Evolutionary conservation across 2,329 filamentous ascomycete genomes (phyloP), one percentile per base, ranked within the genome.

Genomic region (Pseudohalonectria lignicola): DNA sequence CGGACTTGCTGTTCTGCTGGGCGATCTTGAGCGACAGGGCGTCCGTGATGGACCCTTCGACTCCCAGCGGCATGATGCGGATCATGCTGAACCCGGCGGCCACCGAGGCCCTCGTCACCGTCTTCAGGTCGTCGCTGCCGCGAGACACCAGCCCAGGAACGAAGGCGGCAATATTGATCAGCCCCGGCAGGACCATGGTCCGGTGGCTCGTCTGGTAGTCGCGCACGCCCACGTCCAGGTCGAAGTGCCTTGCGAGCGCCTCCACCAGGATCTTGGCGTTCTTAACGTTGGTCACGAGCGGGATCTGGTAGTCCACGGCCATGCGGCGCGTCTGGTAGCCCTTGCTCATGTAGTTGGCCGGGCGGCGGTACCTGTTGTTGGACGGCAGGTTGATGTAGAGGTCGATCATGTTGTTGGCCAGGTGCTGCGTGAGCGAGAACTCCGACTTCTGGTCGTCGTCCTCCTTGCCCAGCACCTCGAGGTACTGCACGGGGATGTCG

Each of bases 341-440:
- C 66, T 92, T 92, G 62, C 85, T 93, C 82, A 98, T 93, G 65
- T 96, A 98, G 69, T 87, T 98, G 52, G 92, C 92, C 23, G 92
- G 92, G 48, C 92, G 80, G 51, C 92, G 79, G 72, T 93, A 98
- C 60, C 88, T 85, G 69, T 98, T 98, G 75, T 77, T 94, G 11
- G 92, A 96, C n/a, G 92, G 92, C 62, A 98, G 63, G 62, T 98
- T 98, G 78, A 98, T 95, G 68, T 98, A 98, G 43, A 98, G 67
- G 59, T 96, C 90, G 52, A 98, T 98, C 60, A 92, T 80, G 66
- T 96, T 96, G 67, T 94, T 96, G 41, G 90, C 84, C 62, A 98
- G 67, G 66, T 95, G 90, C 64, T 96, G 87, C 2, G 87, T 95
- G 44, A 98, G 74, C 8, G 92, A 98, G 66, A 94, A 98, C 63